Percentiles rank a stretch among this genome's conserved stretches.
These are phyloP conservation scores for Podila verticillata DNA, from an alignment of 192 early-diverging fungal genomes.

Conservation along the genomic window DNA sequence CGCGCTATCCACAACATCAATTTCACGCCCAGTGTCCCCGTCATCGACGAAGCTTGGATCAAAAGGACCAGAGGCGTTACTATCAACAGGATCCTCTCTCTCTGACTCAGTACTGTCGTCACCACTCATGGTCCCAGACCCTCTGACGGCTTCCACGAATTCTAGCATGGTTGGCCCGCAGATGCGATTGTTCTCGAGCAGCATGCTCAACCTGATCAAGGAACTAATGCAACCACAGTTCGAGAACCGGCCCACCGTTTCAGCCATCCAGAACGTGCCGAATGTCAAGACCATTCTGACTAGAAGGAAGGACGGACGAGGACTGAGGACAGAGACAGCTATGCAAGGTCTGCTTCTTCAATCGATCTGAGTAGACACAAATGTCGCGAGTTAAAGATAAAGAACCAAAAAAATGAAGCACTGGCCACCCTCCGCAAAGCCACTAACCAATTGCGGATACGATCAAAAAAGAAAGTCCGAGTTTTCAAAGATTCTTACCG, in stretches of 20 bases:
- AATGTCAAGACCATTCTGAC: slow-evolving; percentile 13
- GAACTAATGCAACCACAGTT: slow-evolving; percentile 32
- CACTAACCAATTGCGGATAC: no score
- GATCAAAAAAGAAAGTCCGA: no score
- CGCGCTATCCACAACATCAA: neutral
- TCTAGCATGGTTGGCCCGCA: neutral
- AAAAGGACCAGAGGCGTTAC: neutral
- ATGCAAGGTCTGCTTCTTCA: slow-evolving; percentile 40
- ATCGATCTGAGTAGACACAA: slow-evolving; percentile 12
- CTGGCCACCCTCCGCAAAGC: no score
- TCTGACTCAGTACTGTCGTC: neutral
- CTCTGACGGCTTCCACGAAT: neutral
- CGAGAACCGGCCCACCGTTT: slow-evolving; percentile 19
- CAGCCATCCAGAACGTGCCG: slow-evolving; percentile 3
- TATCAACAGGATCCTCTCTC: neutral
- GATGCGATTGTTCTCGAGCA: slow-evolving; percentile 13
- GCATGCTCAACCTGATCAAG: slow-evolving; percentile 17
- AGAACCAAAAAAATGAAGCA: no score
- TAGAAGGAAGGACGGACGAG: neutral
- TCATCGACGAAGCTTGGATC: neutral
- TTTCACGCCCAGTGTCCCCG: neutral
- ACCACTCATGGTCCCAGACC: neutral
- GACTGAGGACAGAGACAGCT: slow-evolving; percentile 21
- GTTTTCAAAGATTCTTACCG: no score
- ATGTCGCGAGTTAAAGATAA: no score